Evolutionary conservation across 176 grass and related monocot genomes (phyloP).

Genomic region (Aegilops speltoides): DNA sequence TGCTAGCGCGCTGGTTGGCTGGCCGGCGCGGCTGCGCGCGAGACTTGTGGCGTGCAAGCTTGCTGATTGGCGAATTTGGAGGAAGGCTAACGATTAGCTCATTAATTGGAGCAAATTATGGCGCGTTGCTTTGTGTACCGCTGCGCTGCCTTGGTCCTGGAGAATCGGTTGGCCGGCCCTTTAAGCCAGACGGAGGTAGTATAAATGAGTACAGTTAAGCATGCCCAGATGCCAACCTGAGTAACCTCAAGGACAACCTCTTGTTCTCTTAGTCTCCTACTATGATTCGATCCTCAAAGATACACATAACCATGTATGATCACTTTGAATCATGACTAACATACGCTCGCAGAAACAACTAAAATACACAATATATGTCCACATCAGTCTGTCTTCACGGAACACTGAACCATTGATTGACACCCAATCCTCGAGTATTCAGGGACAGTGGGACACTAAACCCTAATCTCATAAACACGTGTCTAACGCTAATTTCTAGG

Average conservation of each 20-base stretch:
- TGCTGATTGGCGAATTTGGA: not conserved
- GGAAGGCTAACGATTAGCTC: not conserved
- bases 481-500: not conserved
- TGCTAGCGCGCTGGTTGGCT: not conserved
- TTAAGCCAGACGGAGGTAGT: no score
- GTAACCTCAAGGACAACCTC: not conserved
- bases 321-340: constrained; percentile 7
- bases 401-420: not conserved
- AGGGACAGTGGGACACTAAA: not conserved
- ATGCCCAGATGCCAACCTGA: not conserved
- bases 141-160: no score
- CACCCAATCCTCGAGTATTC: constrained; percentile 6
- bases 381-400: not conserved
- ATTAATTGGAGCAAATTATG: not conserved
- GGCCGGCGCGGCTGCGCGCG: no score
- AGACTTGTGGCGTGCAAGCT: not conserved
- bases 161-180: no score
- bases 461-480: not conserved
- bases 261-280: constrained; percentile 10
- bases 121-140: no score
- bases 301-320: not conserved
- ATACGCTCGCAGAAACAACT: not conserved
- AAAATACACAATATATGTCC: not conserved
- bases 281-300: not conserved
- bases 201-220: constrained; percentile 1